Evolutionary conservation across 768 basidiomycete species (phyloP).

Genomic region (Amanita fuliginea): DNA sequence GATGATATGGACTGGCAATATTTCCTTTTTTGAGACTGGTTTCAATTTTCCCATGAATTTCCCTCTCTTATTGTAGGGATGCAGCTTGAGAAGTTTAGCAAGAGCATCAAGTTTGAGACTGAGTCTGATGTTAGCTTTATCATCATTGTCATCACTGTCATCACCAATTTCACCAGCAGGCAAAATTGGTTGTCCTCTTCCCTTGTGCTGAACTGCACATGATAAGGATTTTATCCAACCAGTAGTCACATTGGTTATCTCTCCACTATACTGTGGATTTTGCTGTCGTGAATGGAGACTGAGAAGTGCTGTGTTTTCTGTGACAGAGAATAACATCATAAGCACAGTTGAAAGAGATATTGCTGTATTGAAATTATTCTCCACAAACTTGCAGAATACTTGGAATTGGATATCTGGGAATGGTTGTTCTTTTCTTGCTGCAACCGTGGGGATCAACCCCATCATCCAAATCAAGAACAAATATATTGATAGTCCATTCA

Average conservation of each 20-base stretch:
- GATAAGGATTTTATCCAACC: not conserved
- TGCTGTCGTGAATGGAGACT: not conserved
- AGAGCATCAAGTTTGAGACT: not conserved
- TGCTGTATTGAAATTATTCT: not conserved
- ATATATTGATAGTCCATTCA: not conserved
- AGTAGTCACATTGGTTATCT: not conserved
- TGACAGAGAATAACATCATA: not conserved
- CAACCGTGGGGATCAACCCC: not conserved
- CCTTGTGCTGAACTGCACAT: not conserved
- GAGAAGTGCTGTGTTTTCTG: not conserved
- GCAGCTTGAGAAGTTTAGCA: not conserved
- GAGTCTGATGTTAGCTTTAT: too few relatives aligned
- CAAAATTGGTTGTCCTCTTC: not conserved
- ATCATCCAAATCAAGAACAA: not conserved
- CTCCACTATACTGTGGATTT: not conserved
- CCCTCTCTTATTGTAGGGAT: not conserved
- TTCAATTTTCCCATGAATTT: not conserved
- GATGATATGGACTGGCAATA: constrained; percentile 1
- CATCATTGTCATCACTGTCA: not conserved
- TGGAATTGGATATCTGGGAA: not conserved
- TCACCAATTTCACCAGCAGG: not conserved
- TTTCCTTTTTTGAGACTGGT: not conserved
- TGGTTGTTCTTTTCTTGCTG: not conserved
- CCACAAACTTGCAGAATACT: not conserved
- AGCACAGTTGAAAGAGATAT: not conserved